Percentiles rank a stretch among this genome's conserved stretches.
Conservation (phyloP, 2,329 filamentous ascomycete species). For the Fusarium verrucosum region DNA sequence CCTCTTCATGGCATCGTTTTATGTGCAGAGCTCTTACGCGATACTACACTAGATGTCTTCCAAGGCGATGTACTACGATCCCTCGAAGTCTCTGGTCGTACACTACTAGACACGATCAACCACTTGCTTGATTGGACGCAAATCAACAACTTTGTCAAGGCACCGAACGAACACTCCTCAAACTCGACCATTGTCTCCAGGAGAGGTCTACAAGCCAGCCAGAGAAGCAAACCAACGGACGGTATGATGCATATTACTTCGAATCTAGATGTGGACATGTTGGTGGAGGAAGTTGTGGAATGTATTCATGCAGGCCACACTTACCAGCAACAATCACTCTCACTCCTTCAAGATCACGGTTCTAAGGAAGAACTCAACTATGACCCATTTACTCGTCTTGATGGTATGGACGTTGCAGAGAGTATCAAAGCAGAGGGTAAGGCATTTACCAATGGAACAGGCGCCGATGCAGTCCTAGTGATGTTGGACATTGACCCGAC, state of each 20-base stretch:
- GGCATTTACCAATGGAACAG: not conserved
- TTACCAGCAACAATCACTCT: constrained; percentile 34
- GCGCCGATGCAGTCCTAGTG: constrained; percentile 32
- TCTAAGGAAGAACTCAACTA: not conserved
- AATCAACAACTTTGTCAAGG: constrained; percentile 55
- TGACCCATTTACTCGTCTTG: constrained; percentile 14
- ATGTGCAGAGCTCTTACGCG: constrained; percentile 61
- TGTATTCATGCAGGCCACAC: constrained; percentile 55
- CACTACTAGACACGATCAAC: constrained; percentile 63
- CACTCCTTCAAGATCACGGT: not conserved
- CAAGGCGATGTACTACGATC: constrained; percentile 59
- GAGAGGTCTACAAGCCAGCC: not conserved
- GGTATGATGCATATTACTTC: constrained; percentile 33
- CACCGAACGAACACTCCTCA: not conserved
- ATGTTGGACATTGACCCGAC: constrained; percentile 53
- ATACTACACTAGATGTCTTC: constrained; percentile 58
- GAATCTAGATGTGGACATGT: constrained; percentile 46
- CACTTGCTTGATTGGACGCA: constrained; percentile 65
- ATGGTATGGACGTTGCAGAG: constrained; percentile 27
- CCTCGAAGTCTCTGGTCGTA: constrained; percentile 61
- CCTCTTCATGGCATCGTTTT: constrained; percentile 69
- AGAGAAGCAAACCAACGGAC: constrained; percentile 4
- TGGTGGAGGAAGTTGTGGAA: constrained; percentile 59
- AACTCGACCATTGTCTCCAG: not conserved
- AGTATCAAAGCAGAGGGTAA: not conserved